Percentiles rank a stretch among this genome's conserved stretches.
Conservation (phyloP, 805 yeast genomes). For the Brettanomyces anomalus region DNA sequence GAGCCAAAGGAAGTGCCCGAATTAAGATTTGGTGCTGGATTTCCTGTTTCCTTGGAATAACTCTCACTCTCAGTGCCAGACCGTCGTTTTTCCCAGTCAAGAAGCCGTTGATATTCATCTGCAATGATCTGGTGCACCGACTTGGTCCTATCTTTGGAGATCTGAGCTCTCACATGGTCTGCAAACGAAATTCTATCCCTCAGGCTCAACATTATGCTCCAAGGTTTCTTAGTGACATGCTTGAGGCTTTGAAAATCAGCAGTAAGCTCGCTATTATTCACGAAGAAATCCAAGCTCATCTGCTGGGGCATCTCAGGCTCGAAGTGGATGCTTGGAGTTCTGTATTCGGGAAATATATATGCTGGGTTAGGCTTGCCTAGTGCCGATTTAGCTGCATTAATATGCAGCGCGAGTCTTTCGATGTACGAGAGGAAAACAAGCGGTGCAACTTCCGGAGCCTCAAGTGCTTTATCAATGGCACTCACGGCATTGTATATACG, state of each 20-base stretch:
- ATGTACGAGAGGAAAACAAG: constrained; percentile 15
- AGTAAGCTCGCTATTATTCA: constrained; percentile 54
- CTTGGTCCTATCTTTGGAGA: constrained; percentile 35
- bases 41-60: constrained; percentile 4
- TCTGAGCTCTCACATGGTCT: constrained; percentile 47
- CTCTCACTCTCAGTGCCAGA: constrained; percentile 2
- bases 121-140: constrained; percentile 31
- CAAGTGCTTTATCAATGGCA: constrained; percentile 29
- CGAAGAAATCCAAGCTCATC: constrained; percentile 47
- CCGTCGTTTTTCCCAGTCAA: constrained; percentile 21
- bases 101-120: constrained; percentile 29
- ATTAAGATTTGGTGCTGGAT: constrained; percentile 2
- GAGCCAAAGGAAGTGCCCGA: constrained; percentile 10
- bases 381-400: constrained; percentile 25
- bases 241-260: constrained; percentile 48
- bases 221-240: constrained; percentile 47
- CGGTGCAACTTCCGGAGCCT: constrained; percentile 13
- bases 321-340: constrained; percentile 28
- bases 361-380: constrained; percentile 45
- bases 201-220: constrained; percentile 43
- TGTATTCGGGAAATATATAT: constrained; percentile 50
- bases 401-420: constrained; percentile 23
- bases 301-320: constrained; percentile 39
- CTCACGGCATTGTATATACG: constrained; percentile 34
- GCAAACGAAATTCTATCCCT: constrained; percentile 41